A percentile compares a stretch with the other conserved stretches of the same genome.
Conservation (phyloP, 2,329 filamentous ascomycete genomes). For the Colletotrichum sansevieriae region DNA sequence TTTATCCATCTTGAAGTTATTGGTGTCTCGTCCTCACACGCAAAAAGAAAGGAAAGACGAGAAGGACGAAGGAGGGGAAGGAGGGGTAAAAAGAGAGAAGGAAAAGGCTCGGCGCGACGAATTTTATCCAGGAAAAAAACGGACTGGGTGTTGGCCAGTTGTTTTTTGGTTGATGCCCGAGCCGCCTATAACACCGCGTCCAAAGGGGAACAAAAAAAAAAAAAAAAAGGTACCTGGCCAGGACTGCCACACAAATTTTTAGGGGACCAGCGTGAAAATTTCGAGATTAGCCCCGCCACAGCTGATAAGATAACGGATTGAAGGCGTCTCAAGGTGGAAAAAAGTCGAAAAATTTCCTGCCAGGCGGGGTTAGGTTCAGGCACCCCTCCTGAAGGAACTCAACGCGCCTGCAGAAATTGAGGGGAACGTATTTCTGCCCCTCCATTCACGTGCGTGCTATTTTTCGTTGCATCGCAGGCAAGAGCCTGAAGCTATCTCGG, state of each 20-base stretch:
- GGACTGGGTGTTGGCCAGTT: conserved; percentile 30
- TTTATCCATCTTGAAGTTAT: conserved; percentile 55
- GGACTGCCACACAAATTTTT: conserved; percentile 36
- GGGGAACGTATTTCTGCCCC: conserved; percentile 35
- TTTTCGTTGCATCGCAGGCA: conserved; percentile 10
- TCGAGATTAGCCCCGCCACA: conserved; percentile 39
- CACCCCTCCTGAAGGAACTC: conserved; percentile 23
- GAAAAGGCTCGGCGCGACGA: conserved; percentile 36
- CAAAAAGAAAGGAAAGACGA: conserved; percentile 23
- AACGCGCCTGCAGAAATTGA: conserved; percentile 11
- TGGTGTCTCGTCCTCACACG: conserved; percentile 37
- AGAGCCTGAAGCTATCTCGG: not conserved
- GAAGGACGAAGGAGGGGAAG: conserved; percentile 27
- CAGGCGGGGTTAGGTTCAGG: conserved; percentile 39
- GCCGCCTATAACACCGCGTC: conserved; percentile 29
- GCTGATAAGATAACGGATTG: conserved; percentile 41
- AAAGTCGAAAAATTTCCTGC: conserved; percentile 33
- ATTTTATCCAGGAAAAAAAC: conserved; percentile 36
- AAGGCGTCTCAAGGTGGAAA: conserved; percentile 1
- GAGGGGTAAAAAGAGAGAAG: conserved; percentile 29
- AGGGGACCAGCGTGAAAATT: conserved; percentile 42
- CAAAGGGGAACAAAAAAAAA: not conserved
- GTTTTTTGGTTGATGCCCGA: conserved; percentile 39
- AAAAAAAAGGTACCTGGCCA: not conserved
- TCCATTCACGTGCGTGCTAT: conserved; percentile 36